Percentiles rank a stretch among this genome's conserved stretches.
These are phyloP conservation scores for Yamadazyma triangularis DNA, from an alignment of 1,139 yeast genomes.

Conservation along the genomic window DNA sequence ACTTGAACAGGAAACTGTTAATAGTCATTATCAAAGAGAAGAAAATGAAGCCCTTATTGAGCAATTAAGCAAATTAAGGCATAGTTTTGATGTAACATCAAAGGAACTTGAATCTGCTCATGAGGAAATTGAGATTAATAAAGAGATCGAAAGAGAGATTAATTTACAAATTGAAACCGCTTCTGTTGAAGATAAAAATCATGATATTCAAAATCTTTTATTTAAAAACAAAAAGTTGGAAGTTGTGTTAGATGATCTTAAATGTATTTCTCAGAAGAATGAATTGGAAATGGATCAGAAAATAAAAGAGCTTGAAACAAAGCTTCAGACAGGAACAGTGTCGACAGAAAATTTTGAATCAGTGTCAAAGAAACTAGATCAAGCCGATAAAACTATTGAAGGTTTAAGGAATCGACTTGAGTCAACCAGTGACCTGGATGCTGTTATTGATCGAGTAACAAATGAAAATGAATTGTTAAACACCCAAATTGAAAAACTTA, in stretches of 20 bases:
- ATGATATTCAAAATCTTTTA: conserved; percentile 17
- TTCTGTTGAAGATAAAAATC: conserved; percentile 7
- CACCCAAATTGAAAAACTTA: conserved; percentile 33
- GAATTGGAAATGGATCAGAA: conserved; percentile 18
- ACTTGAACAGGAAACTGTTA: conserved; percentile 51
- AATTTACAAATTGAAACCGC: conserved; percentile 12
- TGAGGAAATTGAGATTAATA: conserved; percentile 44
- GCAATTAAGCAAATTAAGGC: conserved; percentile 24
- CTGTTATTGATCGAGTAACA: conserved; percentile 53
- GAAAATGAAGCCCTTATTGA: conserved; percentile 31
- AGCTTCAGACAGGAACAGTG: conserved; percentile 12
- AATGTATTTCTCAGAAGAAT: conserved; percentile 12
- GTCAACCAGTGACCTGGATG: conserved; percentile 37
- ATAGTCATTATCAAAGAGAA: conserved; percentile 48
- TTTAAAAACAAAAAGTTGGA: conserved; percentile 33
- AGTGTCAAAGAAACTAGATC: conserved; percentile 24
- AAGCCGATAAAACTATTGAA: conserved; percentile 37
- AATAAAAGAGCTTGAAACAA: conserved; percentile 3
- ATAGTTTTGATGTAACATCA: conserved; percentile 32
- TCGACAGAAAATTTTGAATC: conserved; percentile 7
- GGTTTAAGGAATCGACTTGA: conserved; percentile 45
- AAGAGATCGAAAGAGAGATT: conserved; percentile 37
- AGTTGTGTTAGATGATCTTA: conserved; percentile 34
- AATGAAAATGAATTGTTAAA: conserved; percentile 47
- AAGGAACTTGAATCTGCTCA: conserved; percentile 38